Evolutionary conservation across 352 stramenopile genomes (phyloP).

Genomic region (Globisporangium alternatum): DNA sequence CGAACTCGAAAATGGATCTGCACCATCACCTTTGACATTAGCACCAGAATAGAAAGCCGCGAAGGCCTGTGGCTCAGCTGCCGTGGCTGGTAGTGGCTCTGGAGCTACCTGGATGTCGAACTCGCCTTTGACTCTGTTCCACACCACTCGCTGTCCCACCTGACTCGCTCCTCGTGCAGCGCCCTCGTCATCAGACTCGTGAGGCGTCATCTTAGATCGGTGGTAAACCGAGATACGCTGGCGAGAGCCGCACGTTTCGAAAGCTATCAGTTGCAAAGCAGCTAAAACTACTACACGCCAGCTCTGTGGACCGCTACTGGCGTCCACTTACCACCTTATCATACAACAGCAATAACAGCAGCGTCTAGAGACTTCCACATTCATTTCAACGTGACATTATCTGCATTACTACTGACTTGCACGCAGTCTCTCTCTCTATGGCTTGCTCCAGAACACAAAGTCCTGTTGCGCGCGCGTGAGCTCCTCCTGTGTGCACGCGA

Average conservation of each 20-base stretch:
- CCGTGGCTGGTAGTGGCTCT: background rate
- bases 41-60: background rate
- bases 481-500: slow-evolving; percentile 53
- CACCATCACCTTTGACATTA: background rate
- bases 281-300: no score
- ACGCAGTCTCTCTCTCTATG: background rate
- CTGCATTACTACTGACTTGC: background rate
- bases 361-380: background rate
- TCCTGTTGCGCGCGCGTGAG: slow-evolving; percentile 41
- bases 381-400: background rate
- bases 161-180: background rate
- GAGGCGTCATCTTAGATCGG: background rate
- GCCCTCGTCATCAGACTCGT: background rate
- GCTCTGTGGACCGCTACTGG: no score
- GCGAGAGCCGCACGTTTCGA: background rate
- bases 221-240: background rate
- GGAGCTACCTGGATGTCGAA: slow-evolving; percentile 9
- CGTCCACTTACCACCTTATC: background rate
- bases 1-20: background rate
- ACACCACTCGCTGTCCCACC: slow-evolving; percentile 11
- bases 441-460: slow-evolving; percentile 45
- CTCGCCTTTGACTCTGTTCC: slow-evolving; percentile 8
- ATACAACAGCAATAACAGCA: background rate
- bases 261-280: background rate
- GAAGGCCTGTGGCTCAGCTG: background rate